Evolutionary conservation across 495 filamentous ascomycete species (phyloP), one percentile per base, ranked within the genome.

Genomic region (Penicillium samsonianum): DNA sequence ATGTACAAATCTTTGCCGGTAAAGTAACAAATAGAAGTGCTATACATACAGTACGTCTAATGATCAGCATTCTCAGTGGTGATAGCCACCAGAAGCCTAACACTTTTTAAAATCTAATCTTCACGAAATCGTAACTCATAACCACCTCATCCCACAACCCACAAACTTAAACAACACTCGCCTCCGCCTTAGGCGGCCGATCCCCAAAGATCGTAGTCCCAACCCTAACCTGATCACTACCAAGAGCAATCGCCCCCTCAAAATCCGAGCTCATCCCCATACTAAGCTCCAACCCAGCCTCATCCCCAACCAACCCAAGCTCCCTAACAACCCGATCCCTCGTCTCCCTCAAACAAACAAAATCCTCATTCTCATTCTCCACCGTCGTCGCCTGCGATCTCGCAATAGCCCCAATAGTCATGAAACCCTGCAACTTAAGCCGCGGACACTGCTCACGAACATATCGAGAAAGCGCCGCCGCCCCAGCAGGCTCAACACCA

Each of bases 371-470:
- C 73, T 93, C 89, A 19, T 77, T 84, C 58, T 90, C 93, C 7
- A 81, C 63, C 22, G 84, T 86, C 10, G 84, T 85, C 3, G 80
- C 89, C 63, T 82, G 77, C 25, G 87, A 91, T 54, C 92, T 73
- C 48, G 90, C 92, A 66, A 98, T 94, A 17, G 91, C 91, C 1
- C 94, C 94, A 65, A 98, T 98, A 1, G 94, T 98, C 94, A 98
- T 98, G 5, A 98, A 67, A 0, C 94, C 94, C 52, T 88, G 79
- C 19, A 98, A 68, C 41, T 82, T 75, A 30, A 98, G 72, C 67
- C 87, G 80, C 3, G 87, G 86, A 74, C 92, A 96, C 35, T 81
- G 69, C 22, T 86, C 79, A 6, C 79, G 71, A 42, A 96, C 82
- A 67, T 87, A 82, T 25, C 75, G 74, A 66, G 87, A 90, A 33